phyloP scores from a whole-genome alignment of 2,329 filamentous ascomycete species.

The Lasiodiplodia gonubiensis region DNA sequence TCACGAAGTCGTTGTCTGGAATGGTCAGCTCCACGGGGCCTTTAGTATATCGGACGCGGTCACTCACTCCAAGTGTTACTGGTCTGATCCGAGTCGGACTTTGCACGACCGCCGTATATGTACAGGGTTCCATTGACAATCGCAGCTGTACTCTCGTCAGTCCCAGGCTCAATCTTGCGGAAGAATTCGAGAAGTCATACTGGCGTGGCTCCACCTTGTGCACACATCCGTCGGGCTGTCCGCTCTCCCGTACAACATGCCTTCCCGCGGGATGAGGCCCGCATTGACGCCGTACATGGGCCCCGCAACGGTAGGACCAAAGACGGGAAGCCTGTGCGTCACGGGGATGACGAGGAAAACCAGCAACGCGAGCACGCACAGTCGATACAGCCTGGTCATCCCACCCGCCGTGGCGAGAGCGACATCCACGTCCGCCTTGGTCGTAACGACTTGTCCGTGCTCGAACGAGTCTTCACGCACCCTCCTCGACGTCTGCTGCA shows the following conservation, averaged over 20 bases:
- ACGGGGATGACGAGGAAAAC: constrained; percentile 5
- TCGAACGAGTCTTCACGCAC: not conserved
- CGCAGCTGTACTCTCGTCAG: constrained; percentile 53
- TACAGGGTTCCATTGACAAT: constrained; percentile 77
- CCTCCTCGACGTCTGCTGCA: not conserved
- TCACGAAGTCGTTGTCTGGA: constrained; percentile 72
- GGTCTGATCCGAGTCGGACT: constrained; percentile 61
- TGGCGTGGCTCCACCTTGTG: constrained; percentile 46
- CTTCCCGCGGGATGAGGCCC: not conserved
- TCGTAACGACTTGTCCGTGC: not conserved
- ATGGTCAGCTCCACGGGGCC: constrained; percentile 29
- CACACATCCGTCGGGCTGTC: constrained; percentile 44
- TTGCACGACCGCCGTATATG: constrained; percentile 74
- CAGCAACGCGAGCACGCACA: constrained; percentile 12
- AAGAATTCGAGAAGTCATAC: constrained; percentile 28
- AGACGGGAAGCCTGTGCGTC: constrained; percentile 4
- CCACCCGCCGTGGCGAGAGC: not conserved
- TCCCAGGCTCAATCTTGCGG: not conserved
- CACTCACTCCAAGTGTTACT: constrained; percentile 72
- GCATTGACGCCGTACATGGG: constrained; percentile 4
- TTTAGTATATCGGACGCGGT: not conserved
- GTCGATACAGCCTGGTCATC: constrained; percentile 1
- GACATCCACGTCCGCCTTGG: not conserved
- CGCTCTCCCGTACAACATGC: constrained; percentile 33
- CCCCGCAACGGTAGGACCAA: not conserved